Percentiles rank a stretch among this genome's conserved stretches.
Conservation (phyloP, 179 eudicot genomes). For the Sideroxylon spinosum region DNA sequence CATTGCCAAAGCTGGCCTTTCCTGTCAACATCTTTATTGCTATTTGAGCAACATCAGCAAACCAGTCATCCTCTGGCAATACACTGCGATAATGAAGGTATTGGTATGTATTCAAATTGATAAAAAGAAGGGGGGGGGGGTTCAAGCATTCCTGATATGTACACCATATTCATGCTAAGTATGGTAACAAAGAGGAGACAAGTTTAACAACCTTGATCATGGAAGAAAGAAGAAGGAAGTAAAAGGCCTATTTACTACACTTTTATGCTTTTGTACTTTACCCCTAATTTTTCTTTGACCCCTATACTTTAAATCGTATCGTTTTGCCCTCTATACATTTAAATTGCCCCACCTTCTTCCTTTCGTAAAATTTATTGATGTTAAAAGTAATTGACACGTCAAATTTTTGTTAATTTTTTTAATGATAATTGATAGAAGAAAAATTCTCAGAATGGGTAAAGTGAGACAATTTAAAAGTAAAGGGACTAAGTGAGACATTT, state of each 20-base stretch:
- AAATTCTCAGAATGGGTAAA: too few relatives aligned
- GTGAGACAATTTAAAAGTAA: too few relatives aligned
- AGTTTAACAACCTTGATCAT: constrained; percentile 4
- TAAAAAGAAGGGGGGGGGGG: neutral
- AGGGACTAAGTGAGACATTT: too few relatives aligned
- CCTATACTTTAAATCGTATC: too few relatives aligned
- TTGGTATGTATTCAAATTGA: neutral
- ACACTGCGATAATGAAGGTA: constrained; percentile 34
- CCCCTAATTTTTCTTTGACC: too few relatives aligned
- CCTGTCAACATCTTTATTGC: constrained; percentile 76
- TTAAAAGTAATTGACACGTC: too few relatives aligned
- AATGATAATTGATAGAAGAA: too few relatives aligned
- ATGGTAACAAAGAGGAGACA: neutral
- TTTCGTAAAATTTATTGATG: too few relatives aligned
- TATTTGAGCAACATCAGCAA: constrained; percentile 77
- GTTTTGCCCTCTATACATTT: too few relatives aligned
- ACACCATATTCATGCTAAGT: neutral
- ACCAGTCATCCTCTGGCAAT: constrained; percentile 97
- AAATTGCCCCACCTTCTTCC: too few relatives aligned
- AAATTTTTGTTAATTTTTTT: too few relatives aligned
- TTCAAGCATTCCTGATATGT: neutral
- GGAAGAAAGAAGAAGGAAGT: neutral
- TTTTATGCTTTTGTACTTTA: too few relatives aligned
- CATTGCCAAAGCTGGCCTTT: constrained; percentile 43
- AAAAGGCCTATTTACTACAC: neutral